phyloP scores from a whole-genome alignment of 176 grass and related monocot species.

The Cenchrus purpureus region DNA sequence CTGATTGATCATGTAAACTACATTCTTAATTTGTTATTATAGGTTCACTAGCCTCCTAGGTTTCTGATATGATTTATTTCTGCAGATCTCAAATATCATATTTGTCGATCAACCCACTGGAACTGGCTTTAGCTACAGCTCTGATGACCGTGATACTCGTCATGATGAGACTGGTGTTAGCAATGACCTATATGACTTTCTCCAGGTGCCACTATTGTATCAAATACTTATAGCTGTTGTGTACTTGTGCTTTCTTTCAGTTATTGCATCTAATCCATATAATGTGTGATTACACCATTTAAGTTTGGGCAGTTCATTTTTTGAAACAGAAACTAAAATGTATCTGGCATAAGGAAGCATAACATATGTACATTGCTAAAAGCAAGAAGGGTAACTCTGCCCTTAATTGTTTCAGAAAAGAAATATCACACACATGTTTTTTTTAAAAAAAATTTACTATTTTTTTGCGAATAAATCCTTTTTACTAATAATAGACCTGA shows the following conservation, averaged over 20 bases:
- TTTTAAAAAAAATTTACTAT: background rate
- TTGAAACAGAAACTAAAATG: background rate
- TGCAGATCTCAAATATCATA: constrained; percentile 89
- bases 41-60: background rate
- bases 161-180: constrained; percentile 84
- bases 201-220: constrained; percentile 60
- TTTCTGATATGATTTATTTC: constrained; percentile 19
- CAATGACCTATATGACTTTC: constrained; percentile 83
- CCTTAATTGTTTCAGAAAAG: constrained; percentile 7
- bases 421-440: background rate
- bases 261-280: background rate
- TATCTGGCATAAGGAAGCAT: background rate
- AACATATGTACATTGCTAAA: background rate
- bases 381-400: background rate
- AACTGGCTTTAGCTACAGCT: constrained; percentile 90
- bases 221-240: background rate
- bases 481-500: background rate
- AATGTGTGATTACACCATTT: background rate
- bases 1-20: background rate
- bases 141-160: constrained; percentile 78
- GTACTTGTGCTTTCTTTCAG: background rate
- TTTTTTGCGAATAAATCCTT: background rate
- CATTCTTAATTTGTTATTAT: background rate
- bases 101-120: constrained; percentile 94
- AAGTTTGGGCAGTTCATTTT: background rate